These are phyloP conservation scores for Beta macrorhiza DNA, from an alignment of 179 eudicot genomes.

Conservation along the genomic window DNA sequence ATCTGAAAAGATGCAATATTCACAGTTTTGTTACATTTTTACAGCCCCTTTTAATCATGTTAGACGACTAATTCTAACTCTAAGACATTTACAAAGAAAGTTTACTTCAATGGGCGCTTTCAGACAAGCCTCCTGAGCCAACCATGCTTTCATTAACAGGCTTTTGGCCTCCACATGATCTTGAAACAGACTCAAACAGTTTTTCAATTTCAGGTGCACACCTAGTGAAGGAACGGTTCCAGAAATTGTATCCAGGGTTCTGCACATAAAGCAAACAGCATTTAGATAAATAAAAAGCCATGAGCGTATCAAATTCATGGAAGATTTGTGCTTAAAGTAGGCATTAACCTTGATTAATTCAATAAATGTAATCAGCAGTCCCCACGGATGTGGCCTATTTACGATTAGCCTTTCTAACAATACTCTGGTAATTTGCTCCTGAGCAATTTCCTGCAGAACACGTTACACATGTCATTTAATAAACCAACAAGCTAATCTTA, in stretches of 20 bases:
- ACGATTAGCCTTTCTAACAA: constrained; percentile 90
- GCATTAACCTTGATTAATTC: constrained; percentile 82
- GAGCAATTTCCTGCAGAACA: constrained; percentile 69
- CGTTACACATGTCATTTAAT: neutral
- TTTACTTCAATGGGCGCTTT: constrained; percentile 43
- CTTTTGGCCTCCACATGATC: constrained; percentile 89
- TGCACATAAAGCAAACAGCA: constrained; percentile 27
- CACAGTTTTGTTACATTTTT: neutral
- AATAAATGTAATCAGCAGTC: constrained; percentile 83
- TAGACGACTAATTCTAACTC: constrained; percentile 12
- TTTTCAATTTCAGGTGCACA: constrained; percentile 94
- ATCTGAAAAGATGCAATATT: neutral
- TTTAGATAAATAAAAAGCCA: neutral
- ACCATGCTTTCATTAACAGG: constrained; percentile 71
- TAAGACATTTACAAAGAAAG: neutral
- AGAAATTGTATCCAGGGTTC: constrained; percentile 87
- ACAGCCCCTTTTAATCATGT: constrained; percentile 7
- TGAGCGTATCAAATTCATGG: neutral
- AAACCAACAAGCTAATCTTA: neutral
- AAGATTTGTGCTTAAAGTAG: neutral
- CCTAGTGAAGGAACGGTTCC: constrained; percentile 79
- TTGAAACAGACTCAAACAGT: constrained; percentile 82
- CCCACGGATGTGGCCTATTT: constrained; percentile 98
- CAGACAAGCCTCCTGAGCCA: constrained; percentile 63
- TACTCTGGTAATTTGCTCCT: constrained; percentile 94